phyloP scores from a whole-genome alignment of 1,139 yeast genomes.

The Pichia cactophila region DNA sequence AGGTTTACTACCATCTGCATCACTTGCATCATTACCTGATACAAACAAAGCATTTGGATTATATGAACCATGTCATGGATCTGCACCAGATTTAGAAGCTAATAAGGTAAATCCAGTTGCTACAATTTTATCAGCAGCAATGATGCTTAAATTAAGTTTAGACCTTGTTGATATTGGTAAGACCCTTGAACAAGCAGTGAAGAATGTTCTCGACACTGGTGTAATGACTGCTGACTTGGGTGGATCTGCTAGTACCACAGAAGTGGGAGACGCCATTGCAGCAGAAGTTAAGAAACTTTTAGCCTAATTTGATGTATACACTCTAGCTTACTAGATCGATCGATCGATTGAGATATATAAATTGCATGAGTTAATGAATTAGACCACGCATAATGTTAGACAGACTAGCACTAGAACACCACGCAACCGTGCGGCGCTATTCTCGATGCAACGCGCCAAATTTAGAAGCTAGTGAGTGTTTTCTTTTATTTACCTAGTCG shows the following conservation, averaged over 20 bases:
- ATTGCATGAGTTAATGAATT: too few species aligned
- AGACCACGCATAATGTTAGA: too few species aligned
- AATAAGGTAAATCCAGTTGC: conserved; percentile 94
- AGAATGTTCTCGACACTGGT: conserved; percentile 70
- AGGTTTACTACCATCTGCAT: conserved; percentile 93
- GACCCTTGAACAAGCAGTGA: conserved; percentile 85
- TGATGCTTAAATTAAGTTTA: conserved; percentile 91
- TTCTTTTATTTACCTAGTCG: too few species aligned
- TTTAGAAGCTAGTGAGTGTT: too few species aligned
- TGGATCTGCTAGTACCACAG: conserved; percentile 70
- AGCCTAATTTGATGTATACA: conserved; percentile 17
- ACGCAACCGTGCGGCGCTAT: too few species aligned
- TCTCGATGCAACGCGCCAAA: too few species aligned
- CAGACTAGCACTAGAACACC: too few species aligned
- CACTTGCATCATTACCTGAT: conserved; percentile 91
- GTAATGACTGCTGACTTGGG: conserved; percentile 87
- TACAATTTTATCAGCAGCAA: conserved; percentile 88
- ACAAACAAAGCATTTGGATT: conserved; percentile 89
- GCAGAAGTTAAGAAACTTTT: conserved; percentile 59
- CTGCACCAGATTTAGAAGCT: conserved; percentile 87
- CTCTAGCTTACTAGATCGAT: not conserved
- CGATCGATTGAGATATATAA: too few species aligned
- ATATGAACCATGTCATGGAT: conserved; percentile 97
- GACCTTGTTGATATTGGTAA: conserved; percentile 77
- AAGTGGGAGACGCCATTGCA: conserved; percentile 91